Evolutionary conservation across 257 asterid genomes (phyloP), one percentile per base, ranked within the genome.

Genomic region (Prunella vulgaris): DNA sequence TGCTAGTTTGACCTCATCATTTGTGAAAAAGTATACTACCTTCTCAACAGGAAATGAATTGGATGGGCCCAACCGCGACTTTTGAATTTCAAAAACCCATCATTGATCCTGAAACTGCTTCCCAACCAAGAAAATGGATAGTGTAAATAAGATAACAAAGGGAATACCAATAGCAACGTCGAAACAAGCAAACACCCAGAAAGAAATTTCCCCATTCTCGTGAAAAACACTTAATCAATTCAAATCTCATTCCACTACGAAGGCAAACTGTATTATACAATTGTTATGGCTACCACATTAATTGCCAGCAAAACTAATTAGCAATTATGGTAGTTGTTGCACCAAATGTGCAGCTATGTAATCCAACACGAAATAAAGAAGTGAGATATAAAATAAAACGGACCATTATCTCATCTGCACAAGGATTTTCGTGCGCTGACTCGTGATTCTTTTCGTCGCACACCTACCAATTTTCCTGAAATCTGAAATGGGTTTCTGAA

Each of bases 141-240:
- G 10, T 15, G 57, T 42, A 66, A 62, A 52, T 27, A 27, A 22
- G 66, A 37, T 8, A 75, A 35, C 71, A 69, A 64, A 49, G 78
- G 62, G 52, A 65, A 53, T 46, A 64, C 18, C 64, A 81, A 60
- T 28, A 84, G 60, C 44, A 71, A 52, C 25, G 57, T 3, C 64
- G 81, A 69, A 6, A 62, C 24, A 17, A 81, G 53, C 77, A 77
- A 68, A 77, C 74, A 8, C 72, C 79, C 80, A 18, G 40, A 73
- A 74, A 61, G 64, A 15, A 72, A 48, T 51, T 69, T 79, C 37
- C 79, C 68, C 86, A 66, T 76, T 79, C 71, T 17, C 65, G 48
- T 62, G 35, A 28, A 73, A 53, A 72, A 8, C 14, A 14, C 10
- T 20, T 4, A 46, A 18, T n/a, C n/a, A n/a, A n/a, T n/a, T 53